Base-by-base conservation (phyloP, 1,284 basidiomycete genomes). In the Athelia psychrophila region DNA sequence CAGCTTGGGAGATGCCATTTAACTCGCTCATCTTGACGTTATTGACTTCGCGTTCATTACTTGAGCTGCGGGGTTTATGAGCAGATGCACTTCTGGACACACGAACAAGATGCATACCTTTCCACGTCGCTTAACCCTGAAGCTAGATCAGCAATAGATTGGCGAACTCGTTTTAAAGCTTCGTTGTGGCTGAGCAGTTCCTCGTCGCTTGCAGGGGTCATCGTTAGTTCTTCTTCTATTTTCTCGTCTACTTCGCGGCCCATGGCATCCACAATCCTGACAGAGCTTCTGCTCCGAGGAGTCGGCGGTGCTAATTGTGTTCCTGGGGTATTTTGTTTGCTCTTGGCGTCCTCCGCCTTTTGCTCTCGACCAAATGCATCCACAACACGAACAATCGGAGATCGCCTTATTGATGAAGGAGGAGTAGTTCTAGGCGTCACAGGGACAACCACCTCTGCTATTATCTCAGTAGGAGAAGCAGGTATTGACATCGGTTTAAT, bases 261-360 rank as follows among this genome's bases (percentile, higher is more conserved):
- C 79, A 86, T 82, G 2, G 83, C 82, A 61, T 90, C 86, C 30
- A 87, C 76, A 42, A 88, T 70, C 40, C 83, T 78, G 36, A 87
- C 72, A 20, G 65, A 59, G 57, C 74, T 78, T 59, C 64, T 74
- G 49, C 55, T 74, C 13, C 68, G 67, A 30, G 70, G 68, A 4
- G 70, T 73, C 25, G 60, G 32, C 44, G 57, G 57, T 49, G 57
- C 48, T 47, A n/a, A n/a, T n/a, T n/a, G n/a, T n/a, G n/a, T n/a
- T n/a, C n/a, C n/a, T n/a, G n/a, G n/a, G n/a, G n/a, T n/a, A n/a
- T n/a, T n/a, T n/a, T 44, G 48, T 52, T 54, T 58, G 57, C 47
- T 56, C 38, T 53, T 49, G 40, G 49, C 49, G n/a, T 52, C 10
- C n/a, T 47, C 48, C 36, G 49, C 50, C 15, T 46, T 51, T 19